A percentile compares a stretch with the other conserved stretches of the same genome.
These are phyloP conservation scores for Ophiorrhiza pumila DNA, from an alignment of 257 asterid genomes.

Conservation along the genomic window DNA sequence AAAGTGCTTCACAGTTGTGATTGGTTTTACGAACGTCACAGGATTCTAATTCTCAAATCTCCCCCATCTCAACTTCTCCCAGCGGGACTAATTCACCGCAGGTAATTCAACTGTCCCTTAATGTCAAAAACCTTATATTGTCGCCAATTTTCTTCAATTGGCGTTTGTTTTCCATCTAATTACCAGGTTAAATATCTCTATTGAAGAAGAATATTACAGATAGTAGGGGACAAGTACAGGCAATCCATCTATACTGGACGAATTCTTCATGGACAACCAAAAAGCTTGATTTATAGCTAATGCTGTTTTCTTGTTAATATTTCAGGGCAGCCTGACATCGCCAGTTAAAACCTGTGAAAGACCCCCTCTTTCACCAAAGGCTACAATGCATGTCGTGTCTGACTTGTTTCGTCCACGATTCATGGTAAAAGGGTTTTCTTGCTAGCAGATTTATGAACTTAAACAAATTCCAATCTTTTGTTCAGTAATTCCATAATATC, in stretches of 20 bases:
- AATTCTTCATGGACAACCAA: background rate
- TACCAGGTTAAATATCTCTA: too few species aligned
- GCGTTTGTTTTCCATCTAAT: too few species aligned
- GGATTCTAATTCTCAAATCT: constrained; percentile 10
- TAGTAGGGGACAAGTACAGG: background rate
- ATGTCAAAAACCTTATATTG: background rate
- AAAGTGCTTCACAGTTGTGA: background rate
- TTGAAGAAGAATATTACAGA: too few species aligned
- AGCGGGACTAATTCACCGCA: constrained; percentile 16
- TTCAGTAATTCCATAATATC: background rate
- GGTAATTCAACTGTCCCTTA: constrained; percentile 13
- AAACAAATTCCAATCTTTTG: background rate
- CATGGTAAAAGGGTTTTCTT: constrained; percentile 16
- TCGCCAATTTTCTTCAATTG: too few species aligned
- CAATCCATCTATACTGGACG: background rate
- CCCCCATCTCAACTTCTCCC: constrained; percentile 11
- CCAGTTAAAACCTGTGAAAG: constrained; percentile 8
- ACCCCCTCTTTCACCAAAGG: constrained; percentile 29
- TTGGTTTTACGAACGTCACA: background rate
- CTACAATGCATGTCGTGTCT: constrained; percentile 8
- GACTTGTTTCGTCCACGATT: constrained; percentile 14
- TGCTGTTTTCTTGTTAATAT: background rate
- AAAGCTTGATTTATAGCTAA: background rate
- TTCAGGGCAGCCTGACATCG: constrained; percentile 9
- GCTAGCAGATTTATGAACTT: background rate